Conservation (phyloP, 2,329 filamentous ascomycete genomes). For the Furcasterigmium furcatum region DNA sequence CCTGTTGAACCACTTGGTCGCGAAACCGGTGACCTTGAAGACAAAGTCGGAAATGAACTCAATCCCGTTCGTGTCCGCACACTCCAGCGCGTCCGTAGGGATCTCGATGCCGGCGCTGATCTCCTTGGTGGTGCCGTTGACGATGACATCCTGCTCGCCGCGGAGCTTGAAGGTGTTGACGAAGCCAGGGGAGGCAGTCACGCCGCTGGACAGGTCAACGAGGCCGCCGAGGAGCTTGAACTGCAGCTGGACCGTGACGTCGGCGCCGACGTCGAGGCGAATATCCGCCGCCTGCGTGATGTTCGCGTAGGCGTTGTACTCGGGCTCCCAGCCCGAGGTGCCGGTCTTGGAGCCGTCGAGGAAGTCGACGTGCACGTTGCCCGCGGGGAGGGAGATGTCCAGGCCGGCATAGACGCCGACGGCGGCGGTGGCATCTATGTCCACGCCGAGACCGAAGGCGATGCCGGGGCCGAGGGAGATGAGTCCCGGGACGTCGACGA, state of each 20-base stretch:
- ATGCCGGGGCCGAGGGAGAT: constrained; percentile 32
- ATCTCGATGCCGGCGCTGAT: constrained; percentile 6
- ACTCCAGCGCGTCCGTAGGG: constrained; percentile 12
- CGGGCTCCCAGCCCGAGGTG: constrained; percentile 30
- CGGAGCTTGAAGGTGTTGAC: constrained; percentile 28
- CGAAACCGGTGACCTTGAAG: constrained; percentile 20
- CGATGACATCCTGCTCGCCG: constrained; percentile 18
- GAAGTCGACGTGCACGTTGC: constrained; percentile 34
- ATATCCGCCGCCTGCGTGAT: constrained; percentile 26
- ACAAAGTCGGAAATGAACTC: constrained; percentile 19
- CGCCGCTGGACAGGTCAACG: constrained; percentile 31
- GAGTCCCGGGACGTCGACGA: constrained; percentile 35
- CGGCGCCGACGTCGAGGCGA: constrained; percentile 24
- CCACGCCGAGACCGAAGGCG: constrained; percentile 31
- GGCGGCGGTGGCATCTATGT: constrained; percentile 27
- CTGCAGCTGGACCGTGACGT: constrained; percentile 33
- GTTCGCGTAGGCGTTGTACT: constrained; percentile 28
- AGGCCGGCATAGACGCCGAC: constrained; percentile 25
- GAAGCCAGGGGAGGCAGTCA: constrained; percentile 31
- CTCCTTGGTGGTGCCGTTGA: constrained; percentile 7
- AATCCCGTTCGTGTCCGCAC: constrained; percentile 17
- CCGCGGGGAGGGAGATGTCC: constrained; percentile 25
- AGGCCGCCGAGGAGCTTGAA: constrained; percentile 29
- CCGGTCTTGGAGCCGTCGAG: constrained; percentile 21
- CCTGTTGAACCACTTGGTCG: constrained; percentile 19